These are phyloP conservation scores for Xylariomycetidae sp. DNA, from an alignment of 2,329 filamentous ascomycete species.

Conservation along the genomic window DNA sequence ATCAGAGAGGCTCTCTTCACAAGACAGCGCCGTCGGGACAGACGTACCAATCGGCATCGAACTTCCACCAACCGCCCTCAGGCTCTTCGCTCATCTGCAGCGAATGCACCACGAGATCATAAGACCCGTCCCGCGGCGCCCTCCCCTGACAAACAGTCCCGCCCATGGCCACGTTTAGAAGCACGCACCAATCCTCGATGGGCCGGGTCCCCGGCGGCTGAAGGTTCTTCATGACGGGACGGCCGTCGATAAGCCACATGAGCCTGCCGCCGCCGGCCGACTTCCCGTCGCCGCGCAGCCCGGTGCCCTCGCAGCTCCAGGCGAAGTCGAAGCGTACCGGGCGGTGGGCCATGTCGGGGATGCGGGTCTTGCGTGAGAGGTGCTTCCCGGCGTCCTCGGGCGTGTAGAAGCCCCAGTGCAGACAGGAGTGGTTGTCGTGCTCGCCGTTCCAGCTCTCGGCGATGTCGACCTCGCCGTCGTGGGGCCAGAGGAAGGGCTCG, in stretches of 20 bases:
- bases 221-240: conserved; percentile 50
- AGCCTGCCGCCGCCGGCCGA: conserved; percentile 40
- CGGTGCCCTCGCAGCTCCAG: conserved; percentile 46
- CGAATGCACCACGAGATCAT: conserved; percentile 52
- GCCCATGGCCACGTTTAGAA: conserved; percentile 60
- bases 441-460: conserved; percentile 59
- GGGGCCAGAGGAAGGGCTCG: conserved; percentile 55
- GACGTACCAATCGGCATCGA: conserved; percentile 46
- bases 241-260: conserved; percentile 57
- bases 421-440: conserved; percentile 48
- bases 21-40: conserved; percentile 19
- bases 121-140: conserved; percentile 46
- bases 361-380: conserved; percentile 45
- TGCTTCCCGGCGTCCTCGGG: conserved; percentile 53
- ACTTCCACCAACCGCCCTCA: conserved; percentile 49
- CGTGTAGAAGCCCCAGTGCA: conserved; percentile 55
- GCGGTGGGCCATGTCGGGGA: conserved; percentile 42
- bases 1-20: conserved; percentile 13
- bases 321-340: conserved; percentile 51
- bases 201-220: conserved; percentile 49
- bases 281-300: conserved; percentile 36
- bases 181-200: conserved; percentile 50
- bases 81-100: conserved; percentile 49
- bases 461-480: conserved; percentile 57
- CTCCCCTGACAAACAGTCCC: conserved; percentile 53